These are phyloP conservation scores for Russula griseocarnosa DNA, from an alignment of 768 basidiomycete genomes.

Conservation along the genomic window DNA sequence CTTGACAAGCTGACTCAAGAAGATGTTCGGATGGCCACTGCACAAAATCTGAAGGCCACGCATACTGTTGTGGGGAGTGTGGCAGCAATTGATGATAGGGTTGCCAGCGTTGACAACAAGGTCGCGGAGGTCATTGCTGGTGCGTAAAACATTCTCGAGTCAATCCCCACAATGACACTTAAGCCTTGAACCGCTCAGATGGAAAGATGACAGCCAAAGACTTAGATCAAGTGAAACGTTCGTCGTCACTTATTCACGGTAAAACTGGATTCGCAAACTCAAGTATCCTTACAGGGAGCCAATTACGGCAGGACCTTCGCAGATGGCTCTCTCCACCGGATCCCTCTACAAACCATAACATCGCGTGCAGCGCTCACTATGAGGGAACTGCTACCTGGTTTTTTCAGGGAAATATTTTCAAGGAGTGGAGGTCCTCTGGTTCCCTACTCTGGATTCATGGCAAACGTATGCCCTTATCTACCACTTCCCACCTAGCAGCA, in stretches of 20 bases:
- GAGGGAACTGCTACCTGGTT: neutral
- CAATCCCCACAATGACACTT: neutral
- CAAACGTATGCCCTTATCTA: neutral
- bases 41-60: neutral
- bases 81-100: neutral
- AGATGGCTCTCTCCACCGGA: constrained; percentile 3
- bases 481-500: neutral
- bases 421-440: neutral
- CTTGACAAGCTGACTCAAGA: neutral
- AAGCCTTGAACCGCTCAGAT: neutral
- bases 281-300: neutral
- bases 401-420: neutral
- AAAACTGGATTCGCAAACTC: neutral
- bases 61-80: neutral
- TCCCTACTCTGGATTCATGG: constrained; percentile 1
- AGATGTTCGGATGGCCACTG: neutral
- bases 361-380: neutral
- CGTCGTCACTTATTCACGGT: neutral
- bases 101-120: neutral
- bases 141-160: neutral
- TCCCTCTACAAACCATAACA: constrained; percentile 1
- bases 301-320: neutral
- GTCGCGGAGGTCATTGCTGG: neutral
- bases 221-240: neutral
- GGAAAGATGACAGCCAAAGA: neutral